Percentiles rank a stretch among this genome's conserved stretches.
phyloP scores from a whole-genome alignment of 257 asterid genomes.

The Scutellaria baicalensis region DNA sequence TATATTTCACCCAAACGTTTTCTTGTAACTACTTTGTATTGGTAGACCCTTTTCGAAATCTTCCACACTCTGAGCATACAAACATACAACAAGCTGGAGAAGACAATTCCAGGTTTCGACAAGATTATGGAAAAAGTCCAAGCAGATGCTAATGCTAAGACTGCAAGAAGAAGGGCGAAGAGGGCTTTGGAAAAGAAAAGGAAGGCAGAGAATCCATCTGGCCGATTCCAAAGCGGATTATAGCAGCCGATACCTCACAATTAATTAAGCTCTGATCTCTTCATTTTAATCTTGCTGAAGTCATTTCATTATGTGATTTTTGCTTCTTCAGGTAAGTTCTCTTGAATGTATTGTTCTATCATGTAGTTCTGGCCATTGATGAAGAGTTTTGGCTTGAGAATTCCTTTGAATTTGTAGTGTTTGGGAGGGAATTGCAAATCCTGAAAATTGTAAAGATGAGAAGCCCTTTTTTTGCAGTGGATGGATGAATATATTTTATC shows the following conservation, averaged over 20 bases:
- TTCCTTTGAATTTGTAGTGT: background rate
- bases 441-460: conserved; percentile 6
- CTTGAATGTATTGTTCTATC: background rate
- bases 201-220: conserved; percentile 20
- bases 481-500: background rate
- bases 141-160: conserved; percentile 27
- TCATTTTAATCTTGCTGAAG: background rate
- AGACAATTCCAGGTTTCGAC: conserved; percentile 59
- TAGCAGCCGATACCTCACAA: background rate
- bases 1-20: background rate
- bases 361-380: background rate
- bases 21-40: background rate
- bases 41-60: conserved; percentile 41
- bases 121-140: conserved; percentile 41
- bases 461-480: background rate
- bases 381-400: conserved; percentile 1
- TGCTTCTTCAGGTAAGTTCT: background rate
- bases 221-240: background rate
- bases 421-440: background rate
- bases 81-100: conserved; percentile 33
- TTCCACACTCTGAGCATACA: conserved; percentile 38
- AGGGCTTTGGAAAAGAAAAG: conserved; percentile 38
- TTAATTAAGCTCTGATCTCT: background rate
- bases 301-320: background rate
- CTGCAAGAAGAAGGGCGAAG: conserved; percentile 20